Evolutionary conservation across 1,139 yeast species (phyloP), one percentile per base, ranked within the genome.

Genomic region (Scheffersomyces lignicola): DNA sequence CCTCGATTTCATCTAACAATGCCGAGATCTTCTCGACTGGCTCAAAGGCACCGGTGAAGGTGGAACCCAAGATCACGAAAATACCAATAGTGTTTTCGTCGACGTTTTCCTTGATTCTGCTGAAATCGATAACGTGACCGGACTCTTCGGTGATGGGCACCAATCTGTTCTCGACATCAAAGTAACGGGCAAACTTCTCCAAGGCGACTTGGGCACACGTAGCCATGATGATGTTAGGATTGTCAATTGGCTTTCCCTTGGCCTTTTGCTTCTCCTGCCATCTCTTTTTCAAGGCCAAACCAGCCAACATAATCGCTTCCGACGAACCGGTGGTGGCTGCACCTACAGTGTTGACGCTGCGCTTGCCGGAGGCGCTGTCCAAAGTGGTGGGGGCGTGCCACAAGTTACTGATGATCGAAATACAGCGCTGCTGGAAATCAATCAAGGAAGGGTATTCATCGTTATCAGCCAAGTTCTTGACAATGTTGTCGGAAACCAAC

Each of bases 71-170:
- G 53, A 89, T 88, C 16, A 84, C 95, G 62, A 82, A 89, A 31
- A 87, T 77, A 49, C 97, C 97, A 64, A 89, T 89, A 12, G 97
- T 89, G 65, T 89, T 89, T 57, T 89, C 96, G 58, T 88, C 96
- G 25, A 86, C 68, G 40, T 76, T 67, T 37, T 79, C 80, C 54
- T 72, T 73, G 49, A 89, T 71, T 47, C 76, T 69, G 24, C 68
- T 49, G 20, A 74, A 59, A 54, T 85, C 90, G 50, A 88, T 69
- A 42, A 83, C 70, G 58, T 83, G 85, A 44, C 81, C 77, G 30
- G 80, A 69, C 32, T 71, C 69, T 34, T 69, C 71, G 21, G 71
- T 66, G 29, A 88, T 85, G 11, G 84, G 81, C 41, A 89, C 73
- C 44, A 86, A 62, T 45, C 96, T 73, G 45, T 85, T 78, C 53